A percentile compares a stretch with the other conserved stretches of the same genome.
Evolutionary conservation across 1,284 basidiomycete genomes (phyloP).

Genomic region (Tilletia caries): DNA sequence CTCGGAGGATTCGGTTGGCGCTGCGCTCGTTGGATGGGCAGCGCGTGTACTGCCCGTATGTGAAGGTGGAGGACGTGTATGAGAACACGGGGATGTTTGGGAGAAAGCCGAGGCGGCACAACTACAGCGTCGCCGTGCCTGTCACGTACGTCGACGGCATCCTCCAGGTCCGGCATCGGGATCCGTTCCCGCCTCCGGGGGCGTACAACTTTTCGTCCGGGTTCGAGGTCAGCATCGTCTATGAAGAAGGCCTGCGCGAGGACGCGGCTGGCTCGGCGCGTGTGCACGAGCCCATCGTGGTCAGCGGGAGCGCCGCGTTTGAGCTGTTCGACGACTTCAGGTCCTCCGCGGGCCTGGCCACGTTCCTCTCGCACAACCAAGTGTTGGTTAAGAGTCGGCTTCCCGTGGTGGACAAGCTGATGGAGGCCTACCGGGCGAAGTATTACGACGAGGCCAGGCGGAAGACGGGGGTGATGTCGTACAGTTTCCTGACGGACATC

Average conservation of each 20-base stretch:
- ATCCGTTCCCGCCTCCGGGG: constrained; percentile 63
- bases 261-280: constrained; percentile 34
- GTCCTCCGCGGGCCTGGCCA: constrained; percentile 64
- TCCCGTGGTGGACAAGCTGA: constrained; percentile 58
- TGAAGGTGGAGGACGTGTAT: constrained; percentile 46
- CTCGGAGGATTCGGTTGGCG: constrained; percentile 66
- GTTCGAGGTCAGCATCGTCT: constrained; percentile 66
- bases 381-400: constrained; percentile 59
- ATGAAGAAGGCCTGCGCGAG: constrained; percentile 55
- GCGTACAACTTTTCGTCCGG: constrained; percentile 59
- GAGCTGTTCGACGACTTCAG: constrained; percentile 69
- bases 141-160: constrained; percentile 59
- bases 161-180: constrained; percentile 63
- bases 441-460: constrained; percentile 60
- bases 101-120: constrained; percentile 57
- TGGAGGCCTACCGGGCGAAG: constrained; percentile 63
- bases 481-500: constrained; percentile 66
- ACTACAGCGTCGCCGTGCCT: constrained; percentile 58
- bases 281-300: constrained; percentile 56
- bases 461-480: constrained; percentile 65
- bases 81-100: constrained; percentile 55
- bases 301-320: constrained; percentile 61
- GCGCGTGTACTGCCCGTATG: constrained; percentile 66
- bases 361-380: constrained; percentile 67
- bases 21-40: constrained; percentile 69